Conservation (phyloP, 768 basidiomycete species). For the Pisolithus sp. region DNA sequence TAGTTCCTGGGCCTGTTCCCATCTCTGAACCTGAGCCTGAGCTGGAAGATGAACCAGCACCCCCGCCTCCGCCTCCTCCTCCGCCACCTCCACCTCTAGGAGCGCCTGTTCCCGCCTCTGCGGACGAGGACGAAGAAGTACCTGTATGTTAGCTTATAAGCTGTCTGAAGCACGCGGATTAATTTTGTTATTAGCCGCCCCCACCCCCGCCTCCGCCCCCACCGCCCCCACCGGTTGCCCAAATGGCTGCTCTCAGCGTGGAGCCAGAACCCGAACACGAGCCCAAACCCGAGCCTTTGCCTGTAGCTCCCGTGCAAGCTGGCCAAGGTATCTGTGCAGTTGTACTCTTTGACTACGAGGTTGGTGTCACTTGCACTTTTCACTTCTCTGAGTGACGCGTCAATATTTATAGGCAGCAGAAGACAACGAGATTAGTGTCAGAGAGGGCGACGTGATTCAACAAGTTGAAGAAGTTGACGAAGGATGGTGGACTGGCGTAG, state of each 20-base stretch:
- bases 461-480: slow-evolving; percentile 81
- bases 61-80: slow-evolving; percentile 10
- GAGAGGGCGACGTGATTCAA: slow-evolving; percentile 77
- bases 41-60: slow-evolving; percentile 13
- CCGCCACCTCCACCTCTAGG: slow-evolving; percentile 29
- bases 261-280: slow-evolving; percentile 36
- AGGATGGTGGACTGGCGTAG: slow-evolving; percentile 88
- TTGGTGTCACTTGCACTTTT: slow-evolving; percentile 15
- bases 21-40: slow-evolving; percentile 12
- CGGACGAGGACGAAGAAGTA: slow-evolving; percentile 9
- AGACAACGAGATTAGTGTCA: slow-evolving; percentile 78
- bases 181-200: slow-evolving; percentile 14
- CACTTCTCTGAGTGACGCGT: not conserved
- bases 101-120: slow-evolving; percentile 29
- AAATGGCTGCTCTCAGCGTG: slow-evolving; percentile 18
- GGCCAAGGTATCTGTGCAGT: slow-evolving; percentile 58
- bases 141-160: slow-evolving; percentile 2
- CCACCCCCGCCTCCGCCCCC: slow-evolving; percentile 38
- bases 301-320: slow-evolving; percentile 18
- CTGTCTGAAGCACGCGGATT: not conserved
- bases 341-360: slow-evolving; percentile 78
- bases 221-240: slow-evolving; percentile 38
- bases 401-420: slow-evolving; percentile 53
- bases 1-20: not conserved
- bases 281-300: slow-evolving; percentile 35